A percentile compares a stretch with the other conserved stretches of the same genome.
Conservation (phyloP, 1,284 basidiomycete species). For the Rhodotorula sp. region DNA sequence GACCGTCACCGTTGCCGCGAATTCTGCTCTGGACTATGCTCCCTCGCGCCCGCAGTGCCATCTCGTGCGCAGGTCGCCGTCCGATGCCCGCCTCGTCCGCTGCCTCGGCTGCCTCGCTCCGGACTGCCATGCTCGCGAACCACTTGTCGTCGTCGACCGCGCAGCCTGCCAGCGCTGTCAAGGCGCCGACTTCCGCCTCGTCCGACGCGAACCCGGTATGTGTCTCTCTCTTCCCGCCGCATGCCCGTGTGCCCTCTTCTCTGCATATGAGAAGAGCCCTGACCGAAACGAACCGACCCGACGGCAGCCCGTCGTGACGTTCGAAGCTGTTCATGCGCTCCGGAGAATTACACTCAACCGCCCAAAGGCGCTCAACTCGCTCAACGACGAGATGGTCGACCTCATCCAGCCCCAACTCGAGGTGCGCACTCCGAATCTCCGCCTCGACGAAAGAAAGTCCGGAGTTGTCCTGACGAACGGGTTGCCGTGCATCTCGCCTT, state of each 20-base stretch:
- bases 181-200: conserved; percentile 1
- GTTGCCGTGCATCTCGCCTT: background rate
- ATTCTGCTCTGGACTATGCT: background rate
- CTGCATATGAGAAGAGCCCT: background rate
- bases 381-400: conserved; percentile 79
- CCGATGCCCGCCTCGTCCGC: background rate
- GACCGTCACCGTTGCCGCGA: background rate
- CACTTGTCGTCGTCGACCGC: conserved; percentile 11
- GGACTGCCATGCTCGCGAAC: conserved; percentile 3
- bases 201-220: conserved; percentile 1
- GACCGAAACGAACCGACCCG: background rate
- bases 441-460: background rate
- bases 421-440: conserved; percentile 53
- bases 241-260: background rate
- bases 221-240: background rate
- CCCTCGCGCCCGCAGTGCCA: background rate
- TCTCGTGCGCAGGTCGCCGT: background rate
- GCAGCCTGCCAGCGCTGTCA: background rate
- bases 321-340: conserved; percentile 64
- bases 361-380: conserved; percentile 78
- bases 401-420: conserved; percentile 70
- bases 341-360: conserved; percentile 79
- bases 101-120: conserved; percentile 1
- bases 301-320: conserved; percentile 58
- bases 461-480: background rate